These are phyloP conservation scores for Tarenaya hassleriana DNA, from an alignment of 345 rosid species.

Conservation along the genomic window DNA sequence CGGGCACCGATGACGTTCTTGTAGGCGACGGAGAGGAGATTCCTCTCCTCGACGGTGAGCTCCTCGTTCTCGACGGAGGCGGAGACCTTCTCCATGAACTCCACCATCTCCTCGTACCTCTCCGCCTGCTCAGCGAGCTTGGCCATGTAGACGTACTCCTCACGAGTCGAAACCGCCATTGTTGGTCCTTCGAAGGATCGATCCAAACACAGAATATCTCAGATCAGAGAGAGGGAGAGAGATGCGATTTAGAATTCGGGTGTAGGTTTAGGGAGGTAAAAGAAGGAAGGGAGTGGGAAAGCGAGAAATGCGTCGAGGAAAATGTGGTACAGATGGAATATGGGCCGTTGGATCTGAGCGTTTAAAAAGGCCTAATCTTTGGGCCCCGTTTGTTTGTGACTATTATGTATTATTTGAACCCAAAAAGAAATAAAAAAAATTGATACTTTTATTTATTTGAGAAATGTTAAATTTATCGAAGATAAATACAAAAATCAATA, in stretches of 20 bases:
- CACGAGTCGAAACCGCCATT: constrained; percentile 46
- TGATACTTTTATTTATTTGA: no score
- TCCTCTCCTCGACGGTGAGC: constrained; percentile 71
- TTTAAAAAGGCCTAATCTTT: not conserved
- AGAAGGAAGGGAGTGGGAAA: constrained; percentile 5
- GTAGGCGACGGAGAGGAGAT: constrained; percentile 83
- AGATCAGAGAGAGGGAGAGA: constrained; percentile 4
- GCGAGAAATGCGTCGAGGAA: not conserved
- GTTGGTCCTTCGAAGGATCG: not conserved
- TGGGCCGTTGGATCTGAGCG: not conserved
- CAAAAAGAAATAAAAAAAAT: no score
- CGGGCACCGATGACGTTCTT: constrained; percentile 83
- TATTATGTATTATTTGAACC: not conserved
- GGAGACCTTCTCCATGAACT: constrained; percentile 79
- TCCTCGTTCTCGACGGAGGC: constrained; percentile 46
- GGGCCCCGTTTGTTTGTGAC: not conserved
- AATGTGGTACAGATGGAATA: no score
- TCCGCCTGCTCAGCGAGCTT: constrained; percentile 95
- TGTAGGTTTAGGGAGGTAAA: constrained; percentile 1
- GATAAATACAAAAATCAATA: no score
- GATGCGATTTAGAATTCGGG: not conserved
- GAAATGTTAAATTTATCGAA: no score
- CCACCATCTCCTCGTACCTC: constrained; percentile 87
- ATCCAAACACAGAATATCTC: not conserved
- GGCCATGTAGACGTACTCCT: constrained; percentile 74